Base-by-base conservation (phyloP, 345 rosid species). In the Xanthoceras sorbifolium region DNA sequence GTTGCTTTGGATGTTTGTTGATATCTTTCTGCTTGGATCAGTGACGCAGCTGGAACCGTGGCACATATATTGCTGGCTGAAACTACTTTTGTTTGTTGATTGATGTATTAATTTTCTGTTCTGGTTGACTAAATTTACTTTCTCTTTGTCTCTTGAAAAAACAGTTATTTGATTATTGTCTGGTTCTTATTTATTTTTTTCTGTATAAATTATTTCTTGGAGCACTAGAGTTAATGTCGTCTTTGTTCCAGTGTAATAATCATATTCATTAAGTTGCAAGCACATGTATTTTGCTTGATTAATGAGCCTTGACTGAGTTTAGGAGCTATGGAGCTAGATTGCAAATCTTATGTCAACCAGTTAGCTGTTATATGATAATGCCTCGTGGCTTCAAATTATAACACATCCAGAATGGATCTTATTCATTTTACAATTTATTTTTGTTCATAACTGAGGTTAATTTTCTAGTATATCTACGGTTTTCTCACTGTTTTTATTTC, bases 401-500 rank as follows among this genome's bases (percentile, higher is more conserved):
- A 5, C 1, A 5, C 1, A 9, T 4, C 10, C 12, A 25, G 38
- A 59, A 42, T 72, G 29, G 34, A 72, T 71, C 31, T 36, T 34
- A 31, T 67, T 55, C 36, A 17, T 55, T 31, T 44, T 6, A 14
- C 52, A 31, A 42, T 42, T 40, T 25, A 9, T 72, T 72, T 40
- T 0, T 63, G n/a, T 29, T 23, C 3, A 0, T 36, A 57, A 34
- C 14, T 26, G n/a, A 20, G 31, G 20, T 61, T 40, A 42, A 61
- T 61, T 42, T 73, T 61, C 20, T 15, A 61, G 48, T 61, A 40
- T 18, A 42, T 26, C 28, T 57, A 32, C n/a, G 29, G 54, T 55
- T n/a, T 29, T 70, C 28, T 77, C 69, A 61, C 73, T 23, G 48
- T 69, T 72, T 42, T 54, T 75, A 22, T 60, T 73, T 69, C 40